Base-by-base conservation (phyloP, 2,329 filamentous ascomycete genomes). In the Botryotinia globosa region DNA sequence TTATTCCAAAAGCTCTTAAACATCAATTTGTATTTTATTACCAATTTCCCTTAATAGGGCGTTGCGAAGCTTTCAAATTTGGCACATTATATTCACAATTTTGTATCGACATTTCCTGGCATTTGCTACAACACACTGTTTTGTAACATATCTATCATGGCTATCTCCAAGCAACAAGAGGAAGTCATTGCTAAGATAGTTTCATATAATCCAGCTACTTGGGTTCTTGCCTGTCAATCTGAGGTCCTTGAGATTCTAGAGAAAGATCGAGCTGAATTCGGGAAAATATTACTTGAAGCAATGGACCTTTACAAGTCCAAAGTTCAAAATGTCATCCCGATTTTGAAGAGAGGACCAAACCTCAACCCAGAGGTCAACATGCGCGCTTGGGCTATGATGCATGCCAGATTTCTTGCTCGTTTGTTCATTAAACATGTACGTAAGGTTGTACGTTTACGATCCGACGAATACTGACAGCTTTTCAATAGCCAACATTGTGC, bases 341-440 rank as follows among this genome's bases (percentile, higher is more conserved):
- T 66, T 1, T 34, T 72, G 3, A 45, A 29, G 22, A 54, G 69
- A 37, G 51, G 51, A n/a, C 69, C 51, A 1, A 58, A 56, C 12
- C 69, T 67, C 8, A 44, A 67, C 4, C 61, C 69, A 3, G 22
- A 22, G 8, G 9, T 58, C 6, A 72, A 72, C 6, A 29, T n/a
- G 0, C 22, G 37, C 37, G 48, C 69, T 9, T 72, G 42, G n/a
- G 29, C 25, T 4, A 16, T 72, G 22, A 59, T 72, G 69, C 62
- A 58, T n/a, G 39, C 37, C 7, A 29, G 62, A 10, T 58, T 37
- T 20, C 22, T 72, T 1, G 62, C 62, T n/a, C 51, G 39, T 8
- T 39, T 72, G 0, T 72, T 72, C 14, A 59, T 67, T 6, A 66
- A 66, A n/a, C 69, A 72, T 59, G 69, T 72, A 20, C 48, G 69